Evolutionary conservation across 441 rosid species (phyloP), one percentile per base, ranked within the genome.

Genomic region (Euphorbia schlechtendalii): DNA sequence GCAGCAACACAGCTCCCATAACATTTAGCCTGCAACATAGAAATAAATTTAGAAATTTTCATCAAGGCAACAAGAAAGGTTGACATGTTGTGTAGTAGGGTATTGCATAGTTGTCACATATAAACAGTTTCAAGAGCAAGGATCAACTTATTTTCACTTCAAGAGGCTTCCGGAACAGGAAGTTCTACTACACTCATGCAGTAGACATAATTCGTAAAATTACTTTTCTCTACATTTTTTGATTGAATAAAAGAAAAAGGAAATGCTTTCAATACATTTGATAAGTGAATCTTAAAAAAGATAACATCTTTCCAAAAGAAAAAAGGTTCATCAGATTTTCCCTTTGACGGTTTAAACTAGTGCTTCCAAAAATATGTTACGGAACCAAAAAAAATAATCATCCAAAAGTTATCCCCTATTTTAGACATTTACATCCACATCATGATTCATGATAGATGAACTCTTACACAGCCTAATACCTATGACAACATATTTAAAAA

Each of bases 1-100:
- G 91, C 81, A 6, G 87, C 88, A 64, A 90, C 89, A 75, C 98
- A 92, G 64, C 87, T 70, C 63, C 98, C 97, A 64, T 89, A 90
- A 62, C 77, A 87, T 76, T 78, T 94, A 49, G 91, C 96, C 96
- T 94, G 80, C 24, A 75, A 66, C 38, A 58, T 69, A 49, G 6
- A n/a, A 48, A 48, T 40, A 59, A 40, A 46, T 25, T 49, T 18
- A 52, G 65, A 68, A 2, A 56, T 18, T 46, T 45, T 46, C 72
- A 67, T 66, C 48, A 65, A 24, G 40, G 57, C 52, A 52, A 18
- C 38, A 22, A 56, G 57, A 38, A 69, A 58, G 63, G 56, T 64
- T 59, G 27, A 38, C 24, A 20, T 28, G 56, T 63, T 11, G 20
- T 20, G 64, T 14, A 59, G 48, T n/a, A 59, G 48, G 48, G 24